Percentiles rank a stretch among this genome's conserved stretches.
These are phyloP conservation scores for Botrytis medusae DNA, from an alignment of 2,329 filamentous ascomycete genomes.

Conservation along the genomic window DNA sequence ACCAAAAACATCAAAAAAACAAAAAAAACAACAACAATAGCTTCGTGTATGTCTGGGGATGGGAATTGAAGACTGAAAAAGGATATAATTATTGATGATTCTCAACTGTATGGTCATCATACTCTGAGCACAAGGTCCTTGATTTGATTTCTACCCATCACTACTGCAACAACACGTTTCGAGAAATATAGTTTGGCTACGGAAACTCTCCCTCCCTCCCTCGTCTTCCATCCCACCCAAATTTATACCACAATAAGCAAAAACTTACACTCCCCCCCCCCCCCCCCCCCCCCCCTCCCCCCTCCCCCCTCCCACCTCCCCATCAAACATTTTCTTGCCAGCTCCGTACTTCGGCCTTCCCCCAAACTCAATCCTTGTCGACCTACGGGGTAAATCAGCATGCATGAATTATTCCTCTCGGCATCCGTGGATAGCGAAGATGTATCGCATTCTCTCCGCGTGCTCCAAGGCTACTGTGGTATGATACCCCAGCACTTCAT, in stretches of 20 bases:
- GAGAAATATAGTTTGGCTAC: not conserved
- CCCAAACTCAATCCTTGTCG: slow-evolving; percentile 15
- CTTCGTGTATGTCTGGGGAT: not conserved
- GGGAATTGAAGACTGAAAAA: not conserved
- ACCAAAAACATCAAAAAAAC: too few species aligned
- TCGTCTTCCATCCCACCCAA: not conserved
- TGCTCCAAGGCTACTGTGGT: slow-evolving; percentile 58
- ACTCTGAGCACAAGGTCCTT: not conserved
- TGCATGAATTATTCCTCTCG: slow-evolving; percentile 62
- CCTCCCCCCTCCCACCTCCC: not conserved
- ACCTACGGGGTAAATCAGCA: slow-evolving; percentile 35
- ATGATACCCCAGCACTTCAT: slow-evolving; percentile 53
- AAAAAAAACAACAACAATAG: not conserved
- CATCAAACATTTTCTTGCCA: not conserved
- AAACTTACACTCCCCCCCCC: not conserved
- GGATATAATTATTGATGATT: not conserved
- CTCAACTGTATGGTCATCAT: not conserved
- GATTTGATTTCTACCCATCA: not conserved
- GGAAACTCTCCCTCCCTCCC: not conserved
- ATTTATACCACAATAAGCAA: slow-evolving; percentile 6
- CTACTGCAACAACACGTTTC: not conserved
- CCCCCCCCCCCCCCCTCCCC: not conserved
- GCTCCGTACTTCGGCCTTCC: slow-evolving; percentile 15
- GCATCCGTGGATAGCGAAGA: slow-evolving; percentile 52
- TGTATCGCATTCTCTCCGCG: slow-evolving; percentile 49